Evolutionary conservation across 495 filamentous ascomycete species (phyloP).

Genomic region (Entonaema liquescens): DNA sequence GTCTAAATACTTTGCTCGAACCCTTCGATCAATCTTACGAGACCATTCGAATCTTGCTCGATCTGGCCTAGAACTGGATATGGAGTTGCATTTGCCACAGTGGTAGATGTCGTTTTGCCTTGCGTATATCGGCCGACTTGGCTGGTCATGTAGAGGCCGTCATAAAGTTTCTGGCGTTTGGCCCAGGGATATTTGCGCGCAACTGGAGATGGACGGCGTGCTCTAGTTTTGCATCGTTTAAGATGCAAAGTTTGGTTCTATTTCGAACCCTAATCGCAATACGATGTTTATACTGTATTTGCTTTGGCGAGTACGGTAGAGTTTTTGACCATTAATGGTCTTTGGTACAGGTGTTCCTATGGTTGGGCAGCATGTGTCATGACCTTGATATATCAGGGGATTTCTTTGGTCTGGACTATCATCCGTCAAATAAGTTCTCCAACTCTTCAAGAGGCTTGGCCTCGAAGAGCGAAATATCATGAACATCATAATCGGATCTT

Average conservation of each 20-base stretch:
- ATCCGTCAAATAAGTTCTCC: constrained; percentile 8
- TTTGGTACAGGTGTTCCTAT: constrained; percentile 6
- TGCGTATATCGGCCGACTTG: constrained; percentile 37
- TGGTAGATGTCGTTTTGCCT: constrained; percentile 34
- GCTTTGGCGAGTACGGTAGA: constrained; percentile 17
- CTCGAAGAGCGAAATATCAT: constrained; percentile 13
- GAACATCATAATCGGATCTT: constrained; percentile 10
- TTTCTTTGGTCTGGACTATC: constrained; percentile 11
- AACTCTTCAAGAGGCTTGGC: not conserved
- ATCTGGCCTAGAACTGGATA: constrained; percentile 53
- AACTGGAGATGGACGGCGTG: constrained; percentile 27
- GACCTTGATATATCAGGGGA: constrained; percentile 7
- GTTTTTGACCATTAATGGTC: constrained; percentile 22
- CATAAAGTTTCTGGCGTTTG: constrained; percentile 16
- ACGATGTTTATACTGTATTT: constrained; percentile 16
- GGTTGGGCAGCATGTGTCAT: not conserved
- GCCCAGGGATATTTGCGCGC: constrained; percentile 9
- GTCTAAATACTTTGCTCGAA: constrained; percentile 45
- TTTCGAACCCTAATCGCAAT: constrained; percentile 7
- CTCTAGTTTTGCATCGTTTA: constrained; percentile 26
- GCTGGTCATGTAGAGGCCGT: constrained; percentile 39
- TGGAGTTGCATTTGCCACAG: constrained; percentile 40
- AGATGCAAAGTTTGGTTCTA: constrained; percentile 25
- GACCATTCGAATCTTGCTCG: constrained; percentile 39
- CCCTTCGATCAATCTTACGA: constrained; percentile 23